A percentile compares a stretch with the other conserved stretches of the same genome.
These are phyloP conservation scores for Chloropicon primus DNA, from an alignment of 139 green algal species.

Conservation along the genomic window DNA sequence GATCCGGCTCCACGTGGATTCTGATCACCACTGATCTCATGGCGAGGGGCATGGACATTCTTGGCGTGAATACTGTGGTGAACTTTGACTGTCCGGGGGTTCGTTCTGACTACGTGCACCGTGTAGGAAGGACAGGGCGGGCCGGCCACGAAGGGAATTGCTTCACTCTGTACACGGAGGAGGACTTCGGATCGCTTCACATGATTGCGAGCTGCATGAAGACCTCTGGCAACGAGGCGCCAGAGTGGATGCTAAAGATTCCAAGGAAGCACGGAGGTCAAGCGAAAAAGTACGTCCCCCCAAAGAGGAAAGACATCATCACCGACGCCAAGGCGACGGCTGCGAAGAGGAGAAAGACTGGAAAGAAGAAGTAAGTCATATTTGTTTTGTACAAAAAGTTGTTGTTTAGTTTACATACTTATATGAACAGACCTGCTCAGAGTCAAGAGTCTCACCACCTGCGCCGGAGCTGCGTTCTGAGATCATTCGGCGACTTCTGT, in stretches of 20 bases:
- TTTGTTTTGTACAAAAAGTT: background rate
- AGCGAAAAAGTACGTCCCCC: background rate
- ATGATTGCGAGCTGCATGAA: constrained; percentile 57
- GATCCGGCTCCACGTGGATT: constrained; percentile 56
- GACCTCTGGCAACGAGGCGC: constrained; percentile 46
- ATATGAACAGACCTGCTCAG: too few species aligned
- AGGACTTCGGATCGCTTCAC: constrained; percentile 46
- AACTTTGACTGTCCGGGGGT: constrained; percentile 88
- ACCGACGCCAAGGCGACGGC: background rate
- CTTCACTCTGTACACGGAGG: constrained; percentile 77
- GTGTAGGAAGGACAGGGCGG: constrained; percentile 51
- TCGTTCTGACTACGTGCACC: constrained; percentile 83
- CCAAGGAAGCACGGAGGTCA: constrained; percentile 22
- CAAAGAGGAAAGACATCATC: background rate
- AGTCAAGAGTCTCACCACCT: too few species aligned
- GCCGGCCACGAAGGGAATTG: constrained; percentile 36
- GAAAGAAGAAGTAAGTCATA: background rate
- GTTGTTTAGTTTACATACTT: too few species aligned
- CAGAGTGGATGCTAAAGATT: constrained; percentile 45
- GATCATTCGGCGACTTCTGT: too few species aligned
- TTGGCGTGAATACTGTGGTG: constrained; percentile 79
- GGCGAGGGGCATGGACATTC: constrained; percentile 79
- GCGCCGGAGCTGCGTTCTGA: too few species aligned
- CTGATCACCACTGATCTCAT: constrained; percentile 92
- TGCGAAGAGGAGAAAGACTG: constrained; percentile 4